Percentiles rank a stretch among this genome's conserved stretches.
These are phyloP conservation scores for Ceratocystis alfenasii DNA, from an alignment of 2,329 filamentous ascomycete species.

Conservation along the genomic window DNA sequence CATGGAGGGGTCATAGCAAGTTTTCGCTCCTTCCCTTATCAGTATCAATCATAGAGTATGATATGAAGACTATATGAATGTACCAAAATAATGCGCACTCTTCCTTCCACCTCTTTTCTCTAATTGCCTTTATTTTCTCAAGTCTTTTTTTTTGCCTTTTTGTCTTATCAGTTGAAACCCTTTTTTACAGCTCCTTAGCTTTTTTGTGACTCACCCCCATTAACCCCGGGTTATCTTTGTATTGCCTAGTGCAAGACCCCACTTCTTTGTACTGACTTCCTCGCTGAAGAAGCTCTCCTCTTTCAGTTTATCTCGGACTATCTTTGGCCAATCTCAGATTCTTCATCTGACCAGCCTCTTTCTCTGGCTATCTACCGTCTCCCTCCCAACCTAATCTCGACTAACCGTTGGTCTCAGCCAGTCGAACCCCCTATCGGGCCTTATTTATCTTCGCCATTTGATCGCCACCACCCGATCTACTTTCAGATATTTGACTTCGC, in stretches of 20 bases:
- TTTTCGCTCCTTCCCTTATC: background rate
- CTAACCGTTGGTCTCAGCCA: too few species aligned
- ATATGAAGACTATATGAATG: background rate
- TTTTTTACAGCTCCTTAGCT: background rate
- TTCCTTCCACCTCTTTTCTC: background rate
- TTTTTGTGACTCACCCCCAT: conserved; percentile 1
- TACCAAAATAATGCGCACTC: background rate
- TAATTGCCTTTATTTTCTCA: background rate
- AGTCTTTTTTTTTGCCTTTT: background rate
- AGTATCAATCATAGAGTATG: background rate
- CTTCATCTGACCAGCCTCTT: background rate
- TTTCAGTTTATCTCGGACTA: background rate
- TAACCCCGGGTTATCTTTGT: background rate
- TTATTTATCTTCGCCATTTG: too few species aligned
- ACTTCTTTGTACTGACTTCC: background rate
- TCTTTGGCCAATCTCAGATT: background rate
- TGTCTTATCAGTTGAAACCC: background rate
- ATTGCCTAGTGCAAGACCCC: background rate
- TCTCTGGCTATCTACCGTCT: background rate
- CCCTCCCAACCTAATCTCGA: background rate
- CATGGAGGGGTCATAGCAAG: conserved; percentile 4
- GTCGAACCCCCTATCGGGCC: too few species aligned
- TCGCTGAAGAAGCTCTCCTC: background rate
- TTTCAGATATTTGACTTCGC: background rate
- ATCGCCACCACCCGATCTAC: background rate